These are phyloP conservation scores for Tanacetum coccineum DNA, from an alignment of 129 eudicot genomes.

Conservation along the genomic window DNA sequence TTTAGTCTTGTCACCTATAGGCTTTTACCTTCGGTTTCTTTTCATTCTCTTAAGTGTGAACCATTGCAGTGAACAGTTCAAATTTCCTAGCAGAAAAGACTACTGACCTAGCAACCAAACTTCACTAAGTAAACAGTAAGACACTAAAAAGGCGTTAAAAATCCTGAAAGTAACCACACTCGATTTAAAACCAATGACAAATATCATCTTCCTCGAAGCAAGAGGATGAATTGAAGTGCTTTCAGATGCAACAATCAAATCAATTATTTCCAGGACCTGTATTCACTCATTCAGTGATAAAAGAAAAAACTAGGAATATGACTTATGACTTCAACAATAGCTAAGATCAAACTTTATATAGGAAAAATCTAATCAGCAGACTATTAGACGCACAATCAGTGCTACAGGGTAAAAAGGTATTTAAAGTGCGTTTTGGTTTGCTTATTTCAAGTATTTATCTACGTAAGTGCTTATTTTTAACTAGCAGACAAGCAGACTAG, in stretches of 20 bases:
- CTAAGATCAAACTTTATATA: background rate
- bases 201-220: slow-evolving; percentile 1
- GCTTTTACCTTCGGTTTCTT: no score
- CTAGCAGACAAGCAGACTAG: no score
- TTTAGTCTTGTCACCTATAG: no score
- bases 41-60: background rate
- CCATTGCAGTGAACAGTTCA: background rate
- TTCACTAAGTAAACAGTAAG: background rate
- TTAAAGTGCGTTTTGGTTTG: background rate
- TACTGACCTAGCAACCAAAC: background rate
- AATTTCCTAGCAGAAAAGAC: background rate
- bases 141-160: background rate
- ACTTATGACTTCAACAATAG: background rate
- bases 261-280: background rate
- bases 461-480: no score
- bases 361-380: slow-evolving; percentile 2
- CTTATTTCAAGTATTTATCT: no score
- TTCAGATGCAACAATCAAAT: slow-evolving; percentile 7
- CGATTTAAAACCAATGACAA: background rate
- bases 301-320: background rate
- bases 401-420: background rate
- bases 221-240: background rate
- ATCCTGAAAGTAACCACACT: background rate
- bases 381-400: slow-evolving; percentile 3
- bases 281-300: background rate